Base-by-base conservation (phyloP, 805 yeast species). In the Wickerhamiella galacta region DNA sequence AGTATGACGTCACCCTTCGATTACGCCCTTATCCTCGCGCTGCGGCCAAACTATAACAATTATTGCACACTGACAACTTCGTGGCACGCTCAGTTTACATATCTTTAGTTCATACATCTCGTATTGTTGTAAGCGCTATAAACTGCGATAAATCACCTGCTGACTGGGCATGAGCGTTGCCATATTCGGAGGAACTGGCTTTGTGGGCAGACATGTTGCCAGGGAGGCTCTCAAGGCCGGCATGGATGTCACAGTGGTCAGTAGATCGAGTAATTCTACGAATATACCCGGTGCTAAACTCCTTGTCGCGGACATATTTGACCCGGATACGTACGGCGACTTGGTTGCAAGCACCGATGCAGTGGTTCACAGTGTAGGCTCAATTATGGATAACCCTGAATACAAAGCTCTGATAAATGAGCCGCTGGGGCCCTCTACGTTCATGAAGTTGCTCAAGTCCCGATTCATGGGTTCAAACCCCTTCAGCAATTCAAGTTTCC, bases 181-280 rank as follows among this genome's bases (percentile, higher is more conserved):
- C 3, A 80, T 83, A 0, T 70, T 83, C 46, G 96, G 96, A 12
- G 95, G 95, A 1, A 72, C 70, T 42, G 95, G 95, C 6, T 80
- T 80, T 48, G 52, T 85, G 12, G 76, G 70, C 43, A 41, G 39
- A 36, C 58, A 73, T 21, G 72, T 85, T 6, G 79, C 92, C 48
- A 75, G 74, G 48, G 63, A 64, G 2, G 92, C 77, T 0, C 53
- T 78, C 1, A 55, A 52, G 16, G 52, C 67, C 14, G 92, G 92
- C 0, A 70, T 63, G 51, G 51, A 64, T 8, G 93, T 83, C 4
- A 62, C 73, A 1, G 69, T 92, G 0, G 54, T 80, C n/a, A 68
- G 80, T 33, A 43, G 9, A 33, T 47, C 3, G 18, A 6, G 74
- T 82, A 80, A 60, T 69, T 3, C 45, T 16, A 8, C 9, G 4